These are phyloP conservation scores for Paecilomyces fulvus DNA, from an alignment of 2,329 filamentous ascomycete genomes.

Conservation along the genomic window DNA sequence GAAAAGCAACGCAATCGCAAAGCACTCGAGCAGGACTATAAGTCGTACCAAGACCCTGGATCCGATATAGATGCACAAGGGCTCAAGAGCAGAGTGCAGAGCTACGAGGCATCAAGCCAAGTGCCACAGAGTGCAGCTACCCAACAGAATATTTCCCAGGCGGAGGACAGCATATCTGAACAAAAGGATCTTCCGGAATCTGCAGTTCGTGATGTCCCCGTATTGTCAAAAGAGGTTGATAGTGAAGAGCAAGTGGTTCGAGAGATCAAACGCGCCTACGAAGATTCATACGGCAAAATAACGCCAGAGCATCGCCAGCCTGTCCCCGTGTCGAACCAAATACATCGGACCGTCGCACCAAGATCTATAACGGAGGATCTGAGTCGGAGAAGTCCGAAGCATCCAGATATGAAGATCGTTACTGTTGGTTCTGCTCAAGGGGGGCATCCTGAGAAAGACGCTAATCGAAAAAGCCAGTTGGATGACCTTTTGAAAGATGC, in stretches of 20 bases:
- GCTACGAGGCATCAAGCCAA: not conserved
- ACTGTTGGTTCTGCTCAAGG: not conserved
- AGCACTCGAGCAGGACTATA: constrained; percentile 14
- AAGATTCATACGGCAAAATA: constrained; percentile 14
- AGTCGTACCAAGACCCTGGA: constrained; percentile 8
- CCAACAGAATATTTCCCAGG: not conserved
- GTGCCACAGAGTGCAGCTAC: not conserved
- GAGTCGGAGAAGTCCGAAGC: not conserved
- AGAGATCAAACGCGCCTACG: constrained; percentile 15
- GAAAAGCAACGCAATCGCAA: constrained; percentile 10
- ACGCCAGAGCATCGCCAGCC: constrained; percentile 7
- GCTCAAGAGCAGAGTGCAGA: constrained; percentile 10
- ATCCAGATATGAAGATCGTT: not conserved
- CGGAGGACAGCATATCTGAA: not conserved
- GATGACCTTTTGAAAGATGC: not conserved
- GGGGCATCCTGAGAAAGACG: not conserved
- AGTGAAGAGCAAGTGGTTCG: constrained; percentile 4
- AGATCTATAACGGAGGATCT: not conserved
- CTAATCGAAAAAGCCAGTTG: not conserved
- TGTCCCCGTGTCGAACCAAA: not conserved
- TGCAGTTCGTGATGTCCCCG: not conserved
- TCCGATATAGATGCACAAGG: constrained; percentile 11
- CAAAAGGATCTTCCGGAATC: not conserved
- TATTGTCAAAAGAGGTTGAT: not conserved
- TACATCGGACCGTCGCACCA: not conserved